Conservation (phyloP, 768 basidiomycete genomes). For the Porpolomopsis calyptriformis region DNA sequence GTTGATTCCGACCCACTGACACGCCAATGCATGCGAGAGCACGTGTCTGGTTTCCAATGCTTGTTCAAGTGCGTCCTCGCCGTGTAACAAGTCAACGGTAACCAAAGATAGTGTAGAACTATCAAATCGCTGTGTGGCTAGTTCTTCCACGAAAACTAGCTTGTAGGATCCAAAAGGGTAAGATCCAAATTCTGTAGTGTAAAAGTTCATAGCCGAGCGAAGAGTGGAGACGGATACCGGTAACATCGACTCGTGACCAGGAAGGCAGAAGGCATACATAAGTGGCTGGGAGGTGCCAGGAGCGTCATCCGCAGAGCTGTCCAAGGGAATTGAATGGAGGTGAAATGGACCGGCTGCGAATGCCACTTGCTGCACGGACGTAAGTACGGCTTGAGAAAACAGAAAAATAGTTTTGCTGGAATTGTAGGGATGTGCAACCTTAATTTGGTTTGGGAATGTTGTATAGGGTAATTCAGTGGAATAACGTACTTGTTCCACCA, state of each 20-base stretch:
- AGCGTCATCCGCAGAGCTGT: constrained; percentile 50
- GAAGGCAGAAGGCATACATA: constrained; percentile 89
- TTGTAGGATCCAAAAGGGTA: constrained; percentile 96
- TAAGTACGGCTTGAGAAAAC: constrained; percentile 75
- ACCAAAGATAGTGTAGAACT: constrained; percentile 75
- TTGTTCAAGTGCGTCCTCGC: constrained; percentile 86
- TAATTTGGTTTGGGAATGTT: constrained; percentile 3
- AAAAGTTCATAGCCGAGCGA: constrained; percentile 86
- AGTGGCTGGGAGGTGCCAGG: constrained; percentile 54
- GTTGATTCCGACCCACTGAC: constrained; percentile 96
- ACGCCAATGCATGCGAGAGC: constrained; percentile 80
- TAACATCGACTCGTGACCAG: constrained; percentile 72
- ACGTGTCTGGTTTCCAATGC: constrained; percentile 82
- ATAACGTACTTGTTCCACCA: constrained; percentile 75
- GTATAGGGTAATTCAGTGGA: not conserved
- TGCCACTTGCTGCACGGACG: constrained; percentile 92
- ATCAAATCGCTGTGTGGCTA: constrained; percentile 73
- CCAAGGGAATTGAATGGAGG: constrained; percentile 55
- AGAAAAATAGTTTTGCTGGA: constrained; percentile 92
- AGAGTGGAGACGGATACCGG: constrained; percentile 62
- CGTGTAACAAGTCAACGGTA: constrained; percentile 72
- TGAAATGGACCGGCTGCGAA: constrained; percentile 96
- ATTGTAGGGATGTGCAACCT: constrained; percentile 91
- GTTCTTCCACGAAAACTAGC: constrained; percentile 84
- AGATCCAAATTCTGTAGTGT: constrained; percentile 83